Evolutionary conservation across 306 rosid genomes (phyloP).

Genomic region (Senna tora): DNA sequence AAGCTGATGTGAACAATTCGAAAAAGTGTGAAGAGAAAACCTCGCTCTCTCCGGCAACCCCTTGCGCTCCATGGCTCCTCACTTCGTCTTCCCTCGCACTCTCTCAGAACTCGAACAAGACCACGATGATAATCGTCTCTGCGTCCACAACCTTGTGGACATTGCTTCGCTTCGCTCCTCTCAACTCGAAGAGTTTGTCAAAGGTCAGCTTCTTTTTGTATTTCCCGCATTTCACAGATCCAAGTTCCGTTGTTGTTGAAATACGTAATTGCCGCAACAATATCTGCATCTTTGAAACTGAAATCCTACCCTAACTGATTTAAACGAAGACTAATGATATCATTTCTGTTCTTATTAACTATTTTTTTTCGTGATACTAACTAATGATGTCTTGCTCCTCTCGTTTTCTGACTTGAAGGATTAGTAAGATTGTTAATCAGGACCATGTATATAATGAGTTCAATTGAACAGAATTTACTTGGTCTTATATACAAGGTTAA

Average conservation of each 20-base stretch:
- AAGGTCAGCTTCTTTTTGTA: slow-evolving; percentile 52
- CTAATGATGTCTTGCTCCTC: neutral
- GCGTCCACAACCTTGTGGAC: slow-evolving; percentile 52
- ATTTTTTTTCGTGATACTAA: neutral
- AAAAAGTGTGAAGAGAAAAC: neutral
- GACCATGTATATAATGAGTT: neutral
- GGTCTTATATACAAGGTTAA: neutral
- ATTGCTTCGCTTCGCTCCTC: slow-evolving; percentile 59
- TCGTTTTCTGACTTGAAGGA: neutral
- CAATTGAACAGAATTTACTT: neutral
- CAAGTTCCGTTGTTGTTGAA: neutral
- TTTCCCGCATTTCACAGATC: neutral
- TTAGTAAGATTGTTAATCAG: neutral
- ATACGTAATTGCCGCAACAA: neutral
- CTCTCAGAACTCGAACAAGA: slow-evolving; percentile 72
- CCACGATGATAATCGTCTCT: slow-evolving; percentile 59
- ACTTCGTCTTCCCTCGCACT: slow-evolving; percentile 71
- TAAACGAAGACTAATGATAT: too few relatives aligned
- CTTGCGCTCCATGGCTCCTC: slow-evolving; percentile 62
- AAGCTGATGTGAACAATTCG: neutral
- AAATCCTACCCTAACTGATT: neutral
- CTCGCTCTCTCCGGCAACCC: slow-evolving; percentile 36
- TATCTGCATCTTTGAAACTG: neutral
- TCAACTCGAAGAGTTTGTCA: slow-evolving; percentile 85
- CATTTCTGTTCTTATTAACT: too few relatives aligned